These are phyloP conservation scores for Acacia crassicarpa DNA, from an alignment of 306 rosid species.

Conservation along the genomic window DNA sequence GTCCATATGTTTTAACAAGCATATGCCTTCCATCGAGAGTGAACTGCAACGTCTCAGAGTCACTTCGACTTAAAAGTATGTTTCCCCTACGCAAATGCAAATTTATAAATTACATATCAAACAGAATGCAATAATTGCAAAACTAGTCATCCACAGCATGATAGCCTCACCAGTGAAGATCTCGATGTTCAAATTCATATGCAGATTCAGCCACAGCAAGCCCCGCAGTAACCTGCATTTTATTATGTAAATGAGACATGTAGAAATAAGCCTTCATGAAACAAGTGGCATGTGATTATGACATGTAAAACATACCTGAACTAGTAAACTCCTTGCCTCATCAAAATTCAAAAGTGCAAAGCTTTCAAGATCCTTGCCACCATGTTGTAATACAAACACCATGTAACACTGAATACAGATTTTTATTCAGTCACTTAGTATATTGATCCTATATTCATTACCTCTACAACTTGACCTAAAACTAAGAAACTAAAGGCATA, in stretches of 20 bases:
- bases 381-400: constrained; percentile 72
- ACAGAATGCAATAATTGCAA: constrained; percentile 14
- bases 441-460: constrained; percentile 10
- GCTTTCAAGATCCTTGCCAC: constrained; percentile 94
- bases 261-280: constrained; percentile 30
- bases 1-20: constrained; percentile 65
- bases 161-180: constrained; percentile 82
- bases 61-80: constrained; percentile 70
- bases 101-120: constrained; percentile 30
- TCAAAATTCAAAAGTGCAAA: constrained; percentile 72
- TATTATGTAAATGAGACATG: constrained; percentile 13
- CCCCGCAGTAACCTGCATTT: constrained; percentile 73
- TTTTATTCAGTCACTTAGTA: constrained; percentile 25
- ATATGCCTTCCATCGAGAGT: constrained; percentile 73
- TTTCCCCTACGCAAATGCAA: constrained; percentile 73
- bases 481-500: constrained; percentile 15
- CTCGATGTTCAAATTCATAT: constrained; percentile 93
- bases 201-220: constrained; percentile 97
- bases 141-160: constrained; percentile 14
- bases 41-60: constrained; percentile 62
- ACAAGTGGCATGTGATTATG: constrained; percentile 14
- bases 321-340: constrained; percentile 72
- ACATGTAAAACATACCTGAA: constrained; percentile 60
- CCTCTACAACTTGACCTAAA: constrained; percentile 6
- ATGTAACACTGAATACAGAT: constrained; percentile 60